Evolutionary conservation across 2,329 filamentous ascomycete genomes (phyloP).

Genomic region (Emericellopsis atlantica): DNA sequence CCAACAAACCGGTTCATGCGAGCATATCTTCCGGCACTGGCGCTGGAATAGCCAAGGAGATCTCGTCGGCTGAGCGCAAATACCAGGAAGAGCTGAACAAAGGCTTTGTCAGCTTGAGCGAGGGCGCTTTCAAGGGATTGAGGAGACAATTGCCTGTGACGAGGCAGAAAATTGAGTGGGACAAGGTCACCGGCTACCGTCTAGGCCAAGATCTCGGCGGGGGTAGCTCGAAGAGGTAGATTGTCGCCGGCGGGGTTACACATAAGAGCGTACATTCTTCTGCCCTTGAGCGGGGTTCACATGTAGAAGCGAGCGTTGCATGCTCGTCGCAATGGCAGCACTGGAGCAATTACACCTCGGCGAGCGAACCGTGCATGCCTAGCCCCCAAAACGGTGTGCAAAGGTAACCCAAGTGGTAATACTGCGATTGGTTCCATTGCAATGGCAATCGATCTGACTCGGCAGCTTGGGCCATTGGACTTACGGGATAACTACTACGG

Average conservation of each 20-base stretch:
- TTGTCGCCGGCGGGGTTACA: too few relatives aligned
- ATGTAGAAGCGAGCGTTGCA: too few relatives aligned
- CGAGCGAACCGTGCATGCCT: too few relatives aligned
- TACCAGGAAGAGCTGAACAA: constrained; percentile 95
- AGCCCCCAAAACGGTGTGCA: too few relatives aligned
- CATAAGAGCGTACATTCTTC: not conserved
- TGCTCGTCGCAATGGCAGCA: too few relatives aligned
- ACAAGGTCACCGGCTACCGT: constrained; percentile 89
- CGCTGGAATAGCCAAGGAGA: constrained; percentile 61
- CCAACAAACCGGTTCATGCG: constrained; percentile 61
- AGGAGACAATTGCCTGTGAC: constrained; percentile 91
- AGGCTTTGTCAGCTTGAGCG: constrained; percentile 77
- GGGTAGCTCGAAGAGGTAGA: constrained; percentile 42
- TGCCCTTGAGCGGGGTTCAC: too few relatives aligned
- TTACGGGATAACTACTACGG: too few relatives aligned
- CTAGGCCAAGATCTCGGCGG: constrained; percentile 71
- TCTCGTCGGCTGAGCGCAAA: constrained; percentile 71
- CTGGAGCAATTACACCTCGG: too few relatives aligned
- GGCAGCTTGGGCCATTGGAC: too few relatives aligned
- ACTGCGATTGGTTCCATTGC: too few relatives aligned
- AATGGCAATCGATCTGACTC: too few relatives aligned
- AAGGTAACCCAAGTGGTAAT: too few relatives aligned
- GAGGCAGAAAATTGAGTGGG: constrained; percentile 98
- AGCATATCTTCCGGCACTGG: constrained; percentile 51
- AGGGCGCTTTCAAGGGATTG: constrained; percentile 89